phyloP scores from a whole-genome alignment of 805 yeast genomes.

The Saccharomycopsis capsularis region DNA sequence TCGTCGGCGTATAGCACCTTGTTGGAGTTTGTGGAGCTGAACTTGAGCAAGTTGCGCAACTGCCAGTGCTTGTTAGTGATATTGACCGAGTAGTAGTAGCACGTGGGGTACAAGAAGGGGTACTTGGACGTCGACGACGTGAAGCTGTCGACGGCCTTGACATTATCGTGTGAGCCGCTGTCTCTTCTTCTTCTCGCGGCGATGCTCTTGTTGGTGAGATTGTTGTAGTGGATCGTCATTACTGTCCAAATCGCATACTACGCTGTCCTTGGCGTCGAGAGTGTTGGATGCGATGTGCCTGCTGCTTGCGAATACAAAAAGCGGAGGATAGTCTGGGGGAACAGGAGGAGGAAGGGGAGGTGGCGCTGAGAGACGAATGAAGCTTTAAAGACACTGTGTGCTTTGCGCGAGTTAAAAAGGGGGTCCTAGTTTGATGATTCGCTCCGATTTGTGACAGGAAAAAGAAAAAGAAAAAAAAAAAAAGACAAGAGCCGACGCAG shows the following conservation, averaged over 20 bases:
- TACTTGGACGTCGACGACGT: conserved; percentile 6
- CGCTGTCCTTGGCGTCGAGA: too few relatives aligned
- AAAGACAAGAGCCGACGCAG: background rate
- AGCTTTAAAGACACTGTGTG: too few relatives aligned
- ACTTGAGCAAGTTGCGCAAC: conserved; percentile 63
- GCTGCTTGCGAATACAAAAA: too few relatives aligned
- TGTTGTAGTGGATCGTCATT: conserved; percentile 4
- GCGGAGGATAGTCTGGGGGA: too few relatives aligned
- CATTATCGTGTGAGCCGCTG: background rate
- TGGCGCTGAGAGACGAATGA: too few relatives aligned
- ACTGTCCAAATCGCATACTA: too few relatives aligned
- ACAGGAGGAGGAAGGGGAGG: too few relatives aligned
- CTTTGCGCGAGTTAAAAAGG: too few relatives aligned
- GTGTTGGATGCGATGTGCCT: too few relatives aligned
- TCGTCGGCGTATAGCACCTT: conserved; percentile 54
- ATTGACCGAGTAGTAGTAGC: conserved; percentile 21
- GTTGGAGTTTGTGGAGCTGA: conserved; percentile 35
- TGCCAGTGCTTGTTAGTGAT: conserved; percentile 61
- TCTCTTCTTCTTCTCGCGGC: background rate
- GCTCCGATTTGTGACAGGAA: background rate
- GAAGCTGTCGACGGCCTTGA: background rate
- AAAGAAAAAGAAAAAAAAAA: too few relatives aligned
- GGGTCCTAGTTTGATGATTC: too few relatives aligned
- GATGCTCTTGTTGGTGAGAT: background rate
- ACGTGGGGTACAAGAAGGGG: conserved; percentile 9